A percentile compares a stretch with the other conserved stretches of the same genome.
phyloP scores from a whole-genome alignment of 805 yeast species.

The Yarrowia divulgata region DNA sequence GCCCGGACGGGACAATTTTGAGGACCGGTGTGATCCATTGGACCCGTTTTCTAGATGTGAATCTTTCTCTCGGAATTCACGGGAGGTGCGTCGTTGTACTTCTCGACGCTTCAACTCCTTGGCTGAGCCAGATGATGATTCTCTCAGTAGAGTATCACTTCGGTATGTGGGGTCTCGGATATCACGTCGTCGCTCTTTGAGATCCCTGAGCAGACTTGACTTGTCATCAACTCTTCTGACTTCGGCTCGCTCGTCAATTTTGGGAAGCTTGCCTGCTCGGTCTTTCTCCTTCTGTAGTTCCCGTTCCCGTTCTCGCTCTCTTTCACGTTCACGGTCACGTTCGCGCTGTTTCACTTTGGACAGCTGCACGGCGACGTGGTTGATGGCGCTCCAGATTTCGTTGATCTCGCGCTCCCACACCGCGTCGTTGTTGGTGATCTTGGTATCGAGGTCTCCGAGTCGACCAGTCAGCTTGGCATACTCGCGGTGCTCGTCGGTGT shows the following conservation, averaged over 20 bases:
- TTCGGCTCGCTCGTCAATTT: slow-evolving; percentile 27
- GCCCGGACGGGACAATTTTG: slow-evolving; percentile 27
- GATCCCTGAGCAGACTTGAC: slow-evolving; percentile 12
- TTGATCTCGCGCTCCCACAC: slow-evolving; percentile 33
- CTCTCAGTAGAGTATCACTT: slow-evolving; percentile 14
- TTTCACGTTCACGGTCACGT: slow-evolving; percentile 37
- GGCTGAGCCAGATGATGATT: slow-evolving; percentile 29
- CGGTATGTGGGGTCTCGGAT: slow-evolving; percentile 23
- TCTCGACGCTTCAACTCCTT: slow-evolving; percentile 33
- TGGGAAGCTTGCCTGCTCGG: slow-evolving; percentile 19
- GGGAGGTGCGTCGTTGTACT: slow-evolving; percentile 22
- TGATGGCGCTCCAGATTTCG: slow-evolving; percentile 37
- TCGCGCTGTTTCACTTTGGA: slow-evolving; percentile 34
- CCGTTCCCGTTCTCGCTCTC: slow-evolving; percentile 20
- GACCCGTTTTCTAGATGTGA: slow-evolving; percentile 31
- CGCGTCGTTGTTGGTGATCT: slow-evolving; percentile 35
- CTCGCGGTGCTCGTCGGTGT: slow-evolving; percentile 31
- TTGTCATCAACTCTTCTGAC: not conserved
- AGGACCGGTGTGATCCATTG: slow-evolving; percentile 1
- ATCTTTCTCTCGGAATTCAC: slow-evolving; percentile 30
- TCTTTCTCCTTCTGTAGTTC: slow-evolving; percentile 19
- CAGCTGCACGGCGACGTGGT: slow-evolving; percentile 32
- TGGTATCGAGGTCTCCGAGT: slow-evolving; percentile 16
- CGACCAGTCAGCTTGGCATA: slow-evolving; percentile 25
- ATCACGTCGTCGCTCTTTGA: slow-evolving; percentile 18